phyloP scores from a whole-genome alignment of 345 rosid genomes.

The Citrus trifoliata region DNA sequence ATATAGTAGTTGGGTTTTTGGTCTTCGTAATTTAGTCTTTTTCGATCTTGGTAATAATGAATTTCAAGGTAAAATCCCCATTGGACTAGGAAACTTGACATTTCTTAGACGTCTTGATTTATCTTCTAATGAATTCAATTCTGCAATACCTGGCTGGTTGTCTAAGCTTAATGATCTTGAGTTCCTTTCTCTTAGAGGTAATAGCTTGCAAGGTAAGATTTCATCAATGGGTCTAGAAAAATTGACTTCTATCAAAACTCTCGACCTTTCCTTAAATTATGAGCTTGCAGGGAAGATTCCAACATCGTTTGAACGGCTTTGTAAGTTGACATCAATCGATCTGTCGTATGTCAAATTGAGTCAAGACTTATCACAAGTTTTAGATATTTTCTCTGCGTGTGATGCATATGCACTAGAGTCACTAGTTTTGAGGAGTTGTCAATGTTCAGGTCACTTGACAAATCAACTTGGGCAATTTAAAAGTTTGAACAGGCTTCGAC shows the following conservation, averaged over 20 bases:
- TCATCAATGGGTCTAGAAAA: not conserved
- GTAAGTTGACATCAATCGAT: no score
- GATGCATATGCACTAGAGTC: no score
- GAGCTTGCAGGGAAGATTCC: not conserved
- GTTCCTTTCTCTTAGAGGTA: not conserved
- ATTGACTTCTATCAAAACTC: not conserved
- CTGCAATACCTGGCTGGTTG: no score
- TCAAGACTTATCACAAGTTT: no score
- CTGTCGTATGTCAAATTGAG: no score
- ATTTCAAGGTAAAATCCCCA: not conserved
- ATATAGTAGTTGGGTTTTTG: not conserved
- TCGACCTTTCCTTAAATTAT: not conserved
- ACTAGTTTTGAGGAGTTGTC: no score
- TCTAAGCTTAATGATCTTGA: not conserved
- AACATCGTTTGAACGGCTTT: not conserved
- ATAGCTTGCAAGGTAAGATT: not conserved
- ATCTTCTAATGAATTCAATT: not conserved
- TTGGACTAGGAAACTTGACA: not conserved
- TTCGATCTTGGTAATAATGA: accelerated
- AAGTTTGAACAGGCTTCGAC: no score
- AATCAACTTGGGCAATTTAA: no score
- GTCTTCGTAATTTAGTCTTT: not conserved
- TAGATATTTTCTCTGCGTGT: no score
- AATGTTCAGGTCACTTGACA: no score
- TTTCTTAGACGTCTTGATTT: not conserved